Base-by-base conservation (phyloP, 768 basidiomycete genomes). In the Auriscalpium orientale region DNA sequence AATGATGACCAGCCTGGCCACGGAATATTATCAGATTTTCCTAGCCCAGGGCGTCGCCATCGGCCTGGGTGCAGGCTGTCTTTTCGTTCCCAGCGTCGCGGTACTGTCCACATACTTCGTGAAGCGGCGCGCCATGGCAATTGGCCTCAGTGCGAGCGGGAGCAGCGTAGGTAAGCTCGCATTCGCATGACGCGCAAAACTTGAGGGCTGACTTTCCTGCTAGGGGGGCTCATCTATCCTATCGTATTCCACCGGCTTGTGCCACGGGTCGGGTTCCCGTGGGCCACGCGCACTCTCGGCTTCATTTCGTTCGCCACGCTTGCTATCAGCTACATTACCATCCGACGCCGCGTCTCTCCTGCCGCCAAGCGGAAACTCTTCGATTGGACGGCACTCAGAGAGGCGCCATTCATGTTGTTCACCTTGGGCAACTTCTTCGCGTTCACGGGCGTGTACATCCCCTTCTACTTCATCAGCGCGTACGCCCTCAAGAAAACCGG, bases 41-140 rank as follows among this genome's bases (percentile, higher is more conserved):
- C 70, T 79, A n/a, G 58, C 67, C 22, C 78, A 80, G 63, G 79
- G 77, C 4, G 54, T 79, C n/a, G 63, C 66, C 16, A 64, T 68
- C 2, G 78, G 79, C 1, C 56, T 76, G 12, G 76, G 68, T 8
- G 67, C 69, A 2, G 81, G 79, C 13, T 53, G 79, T 36, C 62
- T 77, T 37, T 81, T 72, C 55, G 62, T 79, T 15, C 79, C 79
- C 0, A 70, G 74, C 40, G 58, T 75, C 52, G 70, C 71, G 5
- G 57, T 80, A 18, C 61, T 77, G 9, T 71, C 75, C 5, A 79
- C 78, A 35, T 72, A 76, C 59, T 82, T 82, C 66, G 64, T 65
- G 22, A 66, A 65, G 48, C 67, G 69, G 15, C 68, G 77, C 21
- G 65, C 75, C 3, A 58, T 76, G 4, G 76, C 77, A 7, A 75